These are phyloP conservation scores for Cordyceps cateniannulata DNA, from an alignment of 2,329 filamentous ascomycete species.

Conservation along the genomic window DNA sequence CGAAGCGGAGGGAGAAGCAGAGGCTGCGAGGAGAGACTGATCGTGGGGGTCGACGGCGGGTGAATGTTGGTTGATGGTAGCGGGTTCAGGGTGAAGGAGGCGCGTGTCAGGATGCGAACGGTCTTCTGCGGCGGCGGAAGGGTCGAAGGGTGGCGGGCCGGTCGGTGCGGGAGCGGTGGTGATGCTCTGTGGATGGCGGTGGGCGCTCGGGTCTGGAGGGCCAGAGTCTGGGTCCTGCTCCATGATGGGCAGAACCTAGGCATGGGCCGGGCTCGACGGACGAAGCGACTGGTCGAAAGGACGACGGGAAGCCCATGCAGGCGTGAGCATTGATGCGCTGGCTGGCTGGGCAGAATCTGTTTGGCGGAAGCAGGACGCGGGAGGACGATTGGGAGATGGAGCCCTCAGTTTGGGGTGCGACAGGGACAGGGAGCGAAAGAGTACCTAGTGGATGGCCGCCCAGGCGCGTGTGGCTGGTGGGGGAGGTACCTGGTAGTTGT, in stretches of 20 bases:
- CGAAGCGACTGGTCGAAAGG: slow-evolving; percentile 34
- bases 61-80: slow-evolving; percentile 22
- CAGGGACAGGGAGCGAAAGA: background rate
- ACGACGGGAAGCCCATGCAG: slow-evolving; percentile 36
- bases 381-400: slow-evolving; percentile 12
- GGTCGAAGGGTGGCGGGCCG: background rate
- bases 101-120: slow-evolving; percentile 9
- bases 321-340: slow-evolving; percentile 15
- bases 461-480: slow-evolving; percentile 7
- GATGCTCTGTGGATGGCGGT: slow-evolving; percentile 17
- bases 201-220: slow-evolving; percentile 14
- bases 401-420: slow-evolving; percentile 12
- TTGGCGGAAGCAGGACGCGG: slow-evolving; percentile 3
- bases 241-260: slow-evolving; percentile 37
- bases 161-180: slow-evolving; percentile 15
- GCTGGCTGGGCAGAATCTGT: slow-evolving; percentile 9
- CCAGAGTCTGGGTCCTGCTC: slow-evolving; percentile 28
- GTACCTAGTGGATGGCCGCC: background rate
- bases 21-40: slow-evolving; percentile 12
- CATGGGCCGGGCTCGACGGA: slow-evolving; percentile 38
- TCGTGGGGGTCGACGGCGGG: slow-evolving; percentile 15
- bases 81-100: background rate
- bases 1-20: slow-evolving; percentile 19
- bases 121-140: background rate
- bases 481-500: background rate